Evolutionary conservation across 805 yeast genomes (phyloP).

Genomic region (Pichia insulana): DNA sequence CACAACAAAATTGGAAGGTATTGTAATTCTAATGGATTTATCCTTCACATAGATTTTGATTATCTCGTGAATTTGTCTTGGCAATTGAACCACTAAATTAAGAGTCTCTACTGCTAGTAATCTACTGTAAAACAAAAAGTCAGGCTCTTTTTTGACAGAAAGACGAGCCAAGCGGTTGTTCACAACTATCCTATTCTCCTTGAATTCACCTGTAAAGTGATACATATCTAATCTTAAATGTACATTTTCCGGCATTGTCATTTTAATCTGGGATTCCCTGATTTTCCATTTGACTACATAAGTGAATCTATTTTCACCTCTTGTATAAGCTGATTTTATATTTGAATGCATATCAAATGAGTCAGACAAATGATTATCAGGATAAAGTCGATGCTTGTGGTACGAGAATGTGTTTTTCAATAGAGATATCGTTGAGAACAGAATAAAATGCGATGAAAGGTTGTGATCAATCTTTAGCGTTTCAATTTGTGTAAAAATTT

Average conservation of each 20-base stretch:
- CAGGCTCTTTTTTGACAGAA: conserved; percentile 7
- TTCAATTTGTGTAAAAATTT: conserved; percentile 3
- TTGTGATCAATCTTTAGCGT: conserved; percentile 21
- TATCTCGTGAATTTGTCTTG: background rate
- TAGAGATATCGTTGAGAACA: conserved; percentile 37
- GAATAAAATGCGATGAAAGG: conserved; percentile 36
- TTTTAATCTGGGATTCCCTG: conserved; percentile 15
- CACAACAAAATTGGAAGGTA: conserved; percentile 70
- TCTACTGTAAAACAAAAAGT: conserved; percentile 3
- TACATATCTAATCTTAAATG: conserved; percentile 39
- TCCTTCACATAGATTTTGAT: conserved; percentile 19
- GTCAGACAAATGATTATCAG: background rate
- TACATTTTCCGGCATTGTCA: conserved; percentile 40
- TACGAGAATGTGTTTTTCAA: conserved; percentile 31
- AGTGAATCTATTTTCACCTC: background rate
- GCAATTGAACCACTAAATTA: conserved; percentile 8
- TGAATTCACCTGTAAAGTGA: conserved; percentile 15
- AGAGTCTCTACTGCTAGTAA: conserved; percentile 10
- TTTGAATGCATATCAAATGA: background rate
- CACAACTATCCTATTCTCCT: conserved; percentile 7
- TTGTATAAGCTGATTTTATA: background rate
- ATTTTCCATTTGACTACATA: conserved; percentile 6
- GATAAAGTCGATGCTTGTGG: background rate
- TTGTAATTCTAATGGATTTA: conserved; percentile 37
- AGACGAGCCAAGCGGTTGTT: conserved; percentile 8